These are phyloP conservation scores for Vigna hirtella DNA, from an alignment of 306 rosid species.

Conservation along the genomic window DNA sequence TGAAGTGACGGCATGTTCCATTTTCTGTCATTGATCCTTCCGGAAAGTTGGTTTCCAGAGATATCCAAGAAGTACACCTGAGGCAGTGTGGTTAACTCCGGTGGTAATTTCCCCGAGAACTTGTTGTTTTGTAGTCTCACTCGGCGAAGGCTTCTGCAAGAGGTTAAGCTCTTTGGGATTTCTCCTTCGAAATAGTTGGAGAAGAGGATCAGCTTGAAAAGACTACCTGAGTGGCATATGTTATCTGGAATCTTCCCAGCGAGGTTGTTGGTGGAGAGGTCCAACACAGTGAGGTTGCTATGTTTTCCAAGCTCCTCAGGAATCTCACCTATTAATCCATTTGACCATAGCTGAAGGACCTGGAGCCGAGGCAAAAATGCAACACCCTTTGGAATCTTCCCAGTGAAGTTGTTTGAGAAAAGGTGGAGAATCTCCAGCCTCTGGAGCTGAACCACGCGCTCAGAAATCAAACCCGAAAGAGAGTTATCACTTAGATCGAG, in stretches of 20 bases:
- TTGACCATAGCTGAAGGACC: slow-evolving; percentile 95
- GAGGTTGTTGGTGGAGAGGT: slow-evolving; percentile 81
- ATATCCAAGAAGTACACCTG: slow-evolving; percentile 76
- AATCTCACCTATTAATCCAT: slow-evolving; percentile 72
- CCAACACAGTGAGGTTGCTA: slow-evolving; percentile 80
- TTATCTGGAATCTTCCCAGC: slow-evolving; percentile 70
- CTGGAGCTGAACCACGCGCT: slow-evolving; percentile 59
- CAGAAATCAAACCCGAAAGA: slow-evolving; percentile 80
- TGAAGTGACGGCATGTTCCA: slow-evolving; percentile 82
- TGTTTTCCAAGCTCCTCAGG: slow-evolving; percentile 73
- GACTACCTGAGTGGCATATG: slow-evolving; percentile 66
- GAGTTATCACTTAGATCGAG: slow-evolving; percentile 87
- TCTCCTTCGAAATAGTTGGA: slow-evolving; percentile 70
- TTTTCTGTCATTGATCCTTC: slow-evolving; percentile 58
- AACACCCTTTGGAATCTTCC: slow-evolving; percentile 67
- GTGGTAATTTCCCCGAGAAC: slow-evolving; percentile 64
- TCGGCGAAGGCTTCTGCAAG: slow-evolving; percentile 71
- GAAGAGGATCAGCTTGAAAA: slow-evolving; percentile 87
- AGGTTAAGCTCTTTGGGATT: slow-evolving; percentile 58
- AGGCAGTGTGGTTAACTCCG: slow-evolving; percentile 57
- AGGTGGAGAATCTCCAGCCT: slow-evolving; percentile 83
- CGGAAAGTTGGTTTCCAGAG: slow-evolving; percentile 70
- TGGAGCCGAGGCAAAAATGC: slow-evolving; percentile 73
- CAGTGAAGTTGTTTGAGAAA: slow-evolving; percentile 74
- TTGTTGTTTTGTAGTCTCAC: slow-evolving; percentile 86